phyloP scores from a whole-genome alignment of 495 filamentous ascomycete species.

The Aspergillus cavernicola region DNA sequence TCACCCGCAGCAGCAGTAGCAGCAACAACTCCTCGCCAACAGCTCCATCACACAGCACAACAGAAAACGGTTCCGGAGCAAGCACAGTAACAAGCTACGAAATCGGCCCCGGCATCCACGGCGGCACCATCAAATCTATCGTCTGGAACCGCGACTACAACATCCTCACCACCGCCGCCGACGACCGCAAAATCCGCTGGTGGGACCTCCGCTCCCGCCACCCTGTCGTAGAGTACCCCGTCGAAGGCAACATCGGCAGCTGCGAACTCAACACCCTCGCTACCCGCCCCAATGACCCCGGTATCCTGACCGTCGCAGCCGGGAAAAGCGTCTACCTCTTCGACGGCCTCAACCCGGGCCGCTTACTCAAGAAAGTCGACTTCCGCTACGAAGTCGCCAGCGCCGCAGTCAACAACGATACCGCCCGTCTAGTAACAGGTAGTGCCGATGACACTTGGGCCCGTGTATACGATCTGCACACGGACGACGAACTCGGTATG shows the following conservation, averaged over 20 bases:
- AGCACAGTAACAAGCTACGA: slow-evolving; percentile 64
- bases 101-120: slow-evolving; percentile 78
- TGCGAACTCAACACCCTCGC: slow-evolving; percentile 74
- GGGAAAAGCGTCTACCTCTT: slow-evolving; percentile 93
- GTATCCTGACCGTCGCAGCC: slow-evolving; percentile 56
- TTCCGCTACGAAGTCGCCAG: slow-evolving; percentile 81
- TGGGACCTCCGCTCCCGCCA: slow-evolving; percentile 78
- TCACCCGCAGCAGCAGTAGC: slow-evolving; percentile 47
- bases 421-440: slow-evolving; percentile 80
- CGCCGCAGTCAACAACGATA: slow-evolving; percentile 78
- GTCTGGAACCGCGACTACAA: slow-evolving; percentile 88
- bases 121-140: slow-evolving; percentile 86
- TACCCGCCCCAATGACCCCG: slow-evolving; percentile 36
- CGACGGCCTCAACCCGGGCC: slow-evolving; percentile 65
- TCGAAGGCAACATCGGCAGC: slow-evolving; percentile 81
- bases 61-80: slow-evolving; percentile 32
- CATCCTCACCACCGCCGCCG: slow-evolving; percentile 80
- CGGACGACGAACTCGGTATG: slow-evolving; percentile 70
- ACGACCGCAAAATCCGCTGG: slow-evolving; percentile 90
- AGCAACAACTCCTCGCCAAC: slow-evolving; percentile 44
- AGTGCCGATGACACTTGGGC: slow-evolving; percentile 89
- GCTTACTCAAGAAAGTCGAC: slow-evolving; percentile 70
- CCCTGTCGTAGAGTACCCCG: slow-evolving; percentile 63
- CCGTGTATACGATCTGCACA: slow-evolving; percentile 82
- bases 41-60: slow-evolving; percentile 20